Evolutionary conservation across 148 eudicot species (phyloP), one percentile per base, ranked within the genome.

Genomic region (Spergularia bocconei): DNA sequence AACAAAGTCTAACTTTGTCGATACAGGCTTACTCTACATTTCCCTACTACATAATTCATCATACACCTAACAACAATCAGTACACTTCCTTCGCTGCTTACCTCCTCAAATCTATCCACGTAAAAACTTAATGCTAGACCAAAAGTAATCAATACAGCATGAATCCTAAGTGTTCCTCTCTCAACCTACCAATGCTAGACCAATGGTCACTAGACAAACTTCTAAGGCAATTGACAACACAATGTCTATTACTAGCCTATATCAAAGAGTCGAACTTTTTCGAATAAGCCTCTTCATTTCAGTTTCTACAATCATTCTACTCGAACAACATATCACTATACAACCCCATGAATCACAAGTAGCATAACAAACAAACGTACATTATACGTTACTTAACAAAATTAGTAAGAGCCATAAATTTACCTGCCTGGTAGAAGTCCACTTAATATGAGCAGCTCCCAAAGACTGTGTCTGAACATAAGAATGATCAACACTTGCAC

Each of bases 351-450:
- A 51, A 29, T 51, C 10, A 63, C 36, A 54, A 36, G 20, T 61
- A 48, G 33, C 59, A 73, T 21, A 13, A 59, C 19, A 19, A 59
- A 3, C 2, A 44, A 44, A 44, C 6, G 7, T 6, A 44, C 8
- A 7, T 44, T 44, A 29, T 29, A 44, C 4, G 41, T 50, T 23
- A 7, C 11, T 13, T 9, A 61, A 5, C 36, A 67, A 54, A 47
- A 41, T 52, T 57, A 41, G 52, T 57, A 17, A 74, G 33, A 52
- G 5, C 5, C 13, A 65, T 64, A 19, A 52, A 15, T 41, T 78
- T 83, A 94, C 98, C 98, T 94, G 98, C 78, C 82, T 83, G 78
- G 92, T 82, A 4, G 88, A 89, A 77, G 97, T 94, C 96, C 97
- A 94, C 82, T 94, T 94, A 64, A 86, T 87, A 87, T 94, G 98